Percentiles rank a stretch among this genome's conserved stretches.
Conservation (phyloP, 129 eudicot genomes). For the Pseudognaphalium luteoalbum region DNA sequence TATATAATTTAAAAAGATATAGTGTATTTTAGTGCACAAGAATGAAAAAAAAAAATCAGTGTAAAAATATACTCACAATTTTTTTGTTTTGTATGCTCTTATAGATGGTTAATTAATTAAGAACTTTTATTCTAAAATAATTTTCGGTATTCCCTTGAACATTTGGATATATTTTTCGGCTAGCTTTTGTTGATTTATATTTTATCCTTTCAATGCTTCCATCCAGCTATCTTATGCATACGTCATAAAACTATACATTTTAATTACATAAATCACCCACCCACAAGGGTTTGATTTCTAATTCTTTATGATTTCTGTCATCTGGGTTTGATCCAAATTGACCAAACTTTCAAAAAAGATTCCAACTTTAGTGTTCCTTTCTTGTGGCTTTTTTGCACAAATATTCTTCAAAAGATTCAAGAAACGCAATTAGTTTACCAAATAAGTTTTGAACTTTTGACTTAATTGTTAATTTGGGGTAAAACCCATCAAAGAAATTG, state of each 20-base stretch:
- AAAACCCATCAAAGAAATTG: constrained; percentile 9
- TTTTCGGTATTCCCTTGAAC: too few relatives aligned
- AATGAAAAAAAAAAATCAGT: too few relatives aligned
- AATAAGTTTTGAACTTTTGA: constrained; percentile 4
- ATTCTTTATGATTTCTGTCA: neutral
- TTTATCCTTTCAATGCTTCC: too few relatives aligned
- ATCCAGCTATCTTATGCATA: too few relatives aligned
- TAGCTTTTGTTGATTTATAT: too few relatives aligned
- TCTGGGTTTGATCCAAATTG: constrained; percentile 31
- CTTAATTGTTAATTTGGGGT: constrained; percentile 13
- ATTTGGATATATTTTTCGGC: too few relatives aligned
- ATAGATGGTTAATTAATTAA: too few relatives aligned
- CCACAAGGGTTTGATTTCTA: constrained; percentile 23
- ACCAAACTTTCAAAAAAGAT: constrained; percentile 18
- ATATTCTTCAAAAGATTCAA: neutral
- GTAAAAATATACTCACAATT: too few relatives aligned
- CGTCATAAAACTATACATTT: neutral
- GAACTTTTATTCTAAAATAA: too few relatives aligned
- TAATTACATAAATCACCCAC: neutral
- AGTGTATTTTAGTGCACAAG: too few relatives aligned
- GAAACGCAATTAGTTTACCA: constrained; percentile 2
- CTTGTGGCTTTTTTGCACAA: constrained; percentile 21
- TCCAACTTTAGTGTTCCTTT: neutral
- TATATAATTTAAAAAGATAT: too few relatives aligned
- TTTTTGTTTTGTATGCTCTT: too few relatives aligned